Conservation (phyloP, 768 basidiomycete species). For the Phlebiopsis gigantea region DNA sequence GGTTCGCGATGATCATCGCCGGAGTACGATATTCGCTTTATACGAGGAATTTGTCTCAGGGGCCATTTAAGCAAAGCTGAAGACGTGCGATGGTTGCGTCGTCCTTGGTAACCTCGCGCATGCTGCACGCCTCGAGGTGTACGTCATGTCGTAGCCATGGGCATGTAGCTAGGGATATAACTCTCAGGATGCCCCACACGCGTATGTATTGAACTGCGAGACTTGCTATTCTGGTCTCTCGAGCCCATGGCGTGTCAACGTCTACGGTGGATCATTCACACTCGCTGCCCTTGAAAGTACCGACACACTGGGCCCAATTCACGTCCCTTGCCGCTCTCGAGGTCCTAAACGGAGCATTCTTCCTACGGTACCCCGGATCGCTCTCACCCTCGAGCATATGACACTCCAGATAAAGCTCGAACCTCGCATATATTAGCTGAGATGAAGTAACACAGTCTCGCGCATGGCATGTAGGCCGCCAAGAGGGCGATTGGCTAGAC, state of each 20-base stretch:
- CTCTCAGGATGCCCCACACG: constrained; percentile 15
- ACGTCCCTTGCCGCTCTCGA: constrained; percentile 1
- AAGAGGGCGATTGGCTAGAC: background rate
- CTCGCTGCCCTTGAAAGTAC: constrained; percentile 7
- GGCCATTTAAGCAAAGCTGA: too few species aligned
- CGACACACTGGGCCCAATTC: constrained; percentile 7
- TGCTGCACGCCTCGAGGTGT: background rate
- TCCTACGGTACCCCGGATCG: constrained; percentile 7
- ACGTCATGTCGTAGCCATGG: constrained; percentile 7
- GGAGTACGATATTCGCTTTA: background rate
- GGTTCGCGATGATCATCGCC: background rate
- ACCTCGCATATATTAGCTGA: background rate
- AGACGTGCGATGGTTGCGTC: too few species aligned
- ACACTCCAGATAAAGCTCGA: constrained; percentile 1
- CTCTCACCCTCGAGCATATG: constrained; percentile 4
- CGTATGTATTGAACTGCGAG: constrained; percentile 16
- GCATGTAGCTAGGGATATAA: background rate
- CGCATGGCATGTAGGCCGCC: background rate
- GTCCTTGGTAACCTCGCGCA: too few species aligned
- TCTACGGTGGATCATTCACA: constrained; percentile 10
- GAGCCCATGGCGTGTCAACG: constrained; percentile 8
- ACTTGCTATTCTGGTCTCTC: constrained; percentile 17
- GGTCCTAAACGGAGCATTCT: constrained; percentile 5
- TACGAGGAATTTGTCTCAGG: background rate
- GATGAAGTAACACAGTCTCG: background rate